A percentile compares a stretch with the other conserved stretches of the same genome.
These are phyloP conservation scores for Exophiala viscosa DNA, from an alignment of 2,329 filamentous ascomycete species.

Conservation along the genomic window DNA sequence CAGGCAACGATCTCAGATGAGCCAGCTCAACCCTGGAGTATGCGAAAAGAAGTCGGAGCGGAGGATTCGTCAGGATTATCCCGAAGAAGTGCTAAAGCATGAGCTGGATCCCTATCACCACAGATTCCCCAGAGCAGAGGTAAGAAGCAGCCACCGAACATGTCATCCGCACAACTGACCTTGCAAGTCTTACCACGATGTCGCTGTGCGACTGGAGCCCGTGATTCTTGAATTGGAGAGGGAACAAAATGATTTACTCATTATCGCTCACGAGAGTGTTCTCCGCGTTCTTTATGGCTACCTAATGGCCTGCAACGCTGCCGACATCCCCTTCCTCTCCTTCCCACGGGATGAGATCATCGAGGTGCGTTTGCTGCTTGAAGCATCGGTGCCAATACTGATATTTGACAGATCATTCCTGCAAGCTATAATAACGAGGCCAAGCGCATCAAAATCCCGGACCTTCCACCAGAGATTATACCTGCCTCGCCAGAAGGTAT, in stretches of 20 bases:
- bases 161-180: conserved; percentile 5
- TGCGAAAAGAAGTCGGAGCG: conserved; percentile 89
- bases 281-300: conserved; percentile 95
- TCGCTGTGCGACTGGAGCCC: conserved; percentile 94
- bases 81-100: conserved; percentile 89
- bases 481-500: conserved; percentile 78
- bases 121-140: conserved; percentile 89
- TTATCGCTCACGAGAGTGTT: conserved; percentile 98
- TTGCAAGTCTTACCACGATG: conserved; percentile 85
- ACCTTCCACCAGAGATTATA: conserved; percentile 61
- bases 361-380: conserved; percentile 54
- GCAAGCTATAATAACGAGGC: conserved; percentile 96
- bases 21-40: conserved; percentile 92
- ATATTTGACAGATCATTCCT: conserved; percentile 68
- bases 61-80: conserved; percentile 75
- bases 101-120: conserved; percentile 95
- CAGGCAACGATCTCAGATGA: conserved; percentile 90
- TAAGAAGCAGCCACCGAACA: conserved; percentile 37
- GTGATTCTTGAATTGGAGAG: conserved; percentile 96
- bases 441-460: conserved; percentile 80
- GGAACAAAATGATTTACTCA: conserved; percentile 94
- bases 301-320: conserved; percentile 95
- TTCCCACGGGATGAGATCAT: conserved; percentile 98
- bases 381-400: background rate
- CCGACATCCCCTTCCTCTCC: conserved; percentile 85